phyloP scores from a whole-genome alignment of 169 alveolate genomes.

The Amoebophrya sp. region DNA sequence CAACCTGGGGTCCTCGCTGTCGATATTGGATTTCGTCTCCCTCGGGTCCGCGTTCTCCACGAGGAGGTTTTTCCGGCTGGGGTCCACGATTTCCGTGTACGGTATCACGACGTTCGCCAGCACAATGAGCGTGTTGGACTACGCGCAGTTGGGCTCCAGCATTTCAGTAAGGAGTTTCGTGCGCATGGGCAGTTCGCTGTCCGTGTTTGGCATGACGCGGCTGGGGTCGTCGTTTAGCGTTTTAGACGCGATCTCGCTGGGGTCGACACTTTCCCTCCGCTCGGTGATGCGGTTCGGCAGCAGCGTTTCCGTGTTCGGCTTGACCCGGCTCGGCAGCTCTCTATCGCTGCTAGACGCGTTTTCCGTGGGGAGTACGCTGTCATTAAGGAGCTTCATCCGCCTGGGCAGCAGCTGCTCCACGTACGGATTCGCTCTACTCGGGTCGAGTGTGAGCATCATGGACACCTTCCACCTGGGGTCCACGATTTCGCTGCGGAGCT shows the following conservation, averaged over 20 bases:
- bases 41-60: background rate
- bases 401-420: background rate
- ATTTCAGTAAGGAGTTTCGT: background rate
- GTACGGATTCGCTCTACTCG: background rate
- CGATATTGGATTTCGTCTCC: background rate
- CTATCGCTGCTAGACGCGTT: background rate
- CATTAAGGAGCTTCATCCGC: background rate
- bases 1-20: background rate
- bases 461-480: background rate
- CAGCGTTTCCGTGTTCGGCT: background rate
- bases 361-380: background rate
- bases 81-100: background rate
- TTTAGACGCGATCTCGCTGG: background rate
- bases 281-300: conserved; percentile 6
- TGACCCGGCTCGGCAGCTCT: background rate
- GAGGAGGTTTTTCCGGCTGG: background rate
- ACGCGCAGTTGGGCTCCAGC: background rate
- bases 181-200: background rate
- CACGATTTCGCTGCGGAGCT: background rate
- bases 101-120: background rate
- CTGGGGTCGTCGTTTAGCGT: background rate
- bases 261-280: conserved; percentile 9
- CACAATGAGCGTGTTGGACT: conserved; percentile 2
- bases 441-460: background rate
- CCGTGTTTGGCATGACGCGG: background rate